Percentiles rank a stretch among this genome's conserved stretches.
phyloP scores from a whole-genome alignment of 768 basidiomycete genomes.

The Gautieria morchelliformis region DNA sequence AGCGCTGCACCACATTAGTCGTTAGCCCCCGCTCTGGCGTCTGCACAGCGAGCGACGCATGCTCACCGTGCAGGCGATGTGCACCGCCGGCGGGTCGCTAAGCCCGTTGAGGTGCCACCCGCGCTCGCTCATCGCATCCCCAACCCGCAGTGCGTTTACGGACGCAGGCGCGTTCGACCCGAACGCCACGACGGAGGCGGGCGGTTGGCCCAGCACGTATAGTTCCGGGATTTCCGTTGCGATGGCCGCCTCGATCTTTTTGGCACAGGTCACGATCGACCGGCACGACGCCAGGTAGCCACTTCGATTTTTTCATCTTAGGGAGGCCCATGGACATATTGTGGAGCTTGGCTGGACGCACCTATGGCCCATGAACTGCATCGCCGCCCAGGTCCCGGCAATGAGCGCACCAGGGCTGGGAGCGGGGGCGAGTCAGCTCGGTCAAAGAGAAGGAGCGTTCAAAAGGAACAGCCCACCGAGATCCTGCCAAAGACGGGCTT shows the following conservation, averaged over 20 bases:
- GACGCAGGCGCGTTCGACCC: conserved; percentile 42
- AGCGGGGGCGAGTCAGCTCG: neutral
- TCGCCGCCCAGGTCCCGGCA: conserved; percentile 93
- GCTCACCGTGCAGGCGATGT: conserved; percentile 89
- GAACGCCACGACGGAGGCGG: conserved; percentile 87
- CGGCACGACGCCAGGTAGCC: conserved; percentile 85
- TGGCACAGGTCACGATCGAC: conserved; percentile 67
- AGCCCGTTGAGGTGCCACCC: conserved; percentile 94
- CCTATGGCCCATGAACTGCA: conserved; percentile 88
- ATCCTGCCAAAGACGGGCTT: conserved; percentile 83
- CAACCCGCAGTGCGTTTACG: conserved; percentile 78
- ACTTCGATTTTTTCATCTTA: conserved; percentile 27
- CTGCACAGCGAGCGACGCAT: conserved; percentile 1
- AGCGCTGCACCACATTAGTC: conserved; percentile 35
- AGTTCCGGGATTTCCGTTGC: conserved; percentile 66
- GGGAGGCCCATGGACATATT: conserved; percentile 5
- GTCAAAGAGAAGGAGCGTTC: neutral
- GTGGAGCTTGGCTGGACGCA: conserved; percentile 19
- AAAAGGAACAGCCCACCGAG: conserved; percentile 45
- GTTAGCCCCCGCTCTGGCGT: conserved; percentile 5
- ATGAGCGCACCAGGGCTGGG: conserved; percentile 81
- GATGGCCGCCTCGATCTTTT: conserved; percentile 61
- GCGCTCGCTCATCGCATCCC: conserved; percentile 73
- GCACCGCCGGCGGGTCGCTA: conserved; percentile 68
- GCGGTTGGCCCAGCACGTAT: conserved; percentile 82